Base-by-base conservation (phyloP, 163 green algal species). In the Chlorella variabilis region DNA sequence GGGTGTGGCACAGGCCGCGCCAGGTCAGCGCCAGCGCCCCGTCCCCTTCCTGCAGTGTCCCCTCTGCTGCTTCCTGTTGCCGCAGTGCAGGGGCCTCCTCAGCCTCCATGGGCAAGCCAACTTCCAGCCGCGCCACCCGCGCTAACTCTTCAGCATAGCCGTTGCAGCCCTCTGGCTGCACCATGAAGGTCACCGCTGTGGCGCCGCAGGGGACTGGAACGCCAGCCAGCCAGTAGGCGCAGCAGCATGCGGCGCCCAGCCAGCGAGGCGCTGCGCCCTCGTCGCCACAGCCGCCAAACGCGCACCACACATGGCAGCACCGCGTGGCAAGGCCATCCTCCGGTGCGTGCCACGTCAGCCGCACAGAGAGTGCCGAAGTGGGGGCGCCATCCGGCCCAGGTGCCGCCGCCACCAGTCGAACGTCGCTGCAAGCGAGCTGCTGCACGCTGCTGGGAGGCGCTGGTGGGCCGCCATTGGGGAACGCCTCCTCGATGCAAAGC, bases 91-190 rank as follows among this genome's bases (percentile, higher is more conserved):
- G n/a, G n/a, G n/a, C n/a, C n/a, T n/a, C n/a, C n/a, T n/a, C n/a
- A n/a, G n/a, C n/a, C n/a, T n/a, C n/a, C n/a, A n/a, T n/a, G n/a
- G 45, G 11, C 27, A 77, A 38, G 45, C 31, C 42, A 2, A 69
- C 38, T 13, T 29, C 9, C 56, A 70, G 23, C n/a, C 39, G 6
- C 5, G 56, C 38, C 13, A 56, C 54, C 18, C 29, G 13, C 36
- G 15, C 36, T 6, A 59, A n/a, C 3, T 70, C 36, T 29, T 80
- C 54, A 15, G 25, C 54, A 25, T 56, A 21, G 7, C 73, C 73
- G 18, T 80, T 80, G 48, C 36, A n/a, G 25, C 56, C 56, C 39
- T 80, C 73, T 58, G 73, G 38, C 56, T 80, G 73, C 54, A 80
- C 73, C n/a, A 29, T 3, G 18, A 80, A 58, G 4, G 59, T 69